phyloP scores from a whole-genome alignment of 768 basidiomycete species.

The Boletus speciosus region DNA sequence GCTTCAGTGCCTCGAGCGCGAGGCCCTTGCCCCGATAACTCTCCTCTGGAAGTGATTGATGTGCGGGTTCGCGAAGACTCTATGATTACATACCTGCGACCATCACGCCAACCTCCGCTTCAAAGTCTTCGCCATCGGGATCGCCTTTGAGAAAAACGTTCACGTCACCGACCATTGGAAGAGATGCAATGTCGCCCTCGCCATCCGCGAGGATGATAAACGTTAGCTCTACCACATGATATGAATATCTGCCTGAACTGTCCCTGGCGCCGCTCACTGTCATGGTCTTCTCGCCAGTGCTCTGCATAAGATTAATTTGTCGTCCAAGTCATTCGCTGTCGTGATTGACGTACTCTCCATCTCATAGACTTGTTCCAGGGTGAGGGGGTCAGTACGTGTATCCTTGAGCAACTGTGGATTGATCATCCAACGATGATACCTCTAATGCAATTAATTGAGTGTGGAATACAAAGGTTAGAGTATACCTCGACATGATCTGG shows the following conservation, averaged over 20 bases:
- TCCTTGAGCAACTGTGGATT: slow-evolving; percentile 64
- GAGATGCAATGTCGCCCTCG: slow-evolving; percentile 29
- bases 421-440: slow-evolving; percentile 88
- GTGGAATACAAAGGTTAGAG: too few species aligned
- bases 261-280: slow-evolving; percentile 46
- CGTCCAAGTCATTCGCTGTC: neutral
- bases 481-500: slow-evolving; percentile 44
- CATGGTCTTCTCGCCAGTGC: slow-evolving; percentile 83
- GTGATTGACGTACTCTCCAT: slow-evolving; percentile 72
- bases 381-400: slow-evolving; percentile 84
- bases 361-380: slow-evolving; percentile 75
- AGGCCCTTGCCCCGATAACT: slow-evolving; percentile 66
- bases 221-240: slow-evolving; percentile 60
- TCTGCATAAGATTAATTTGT: slow-evolving; percentile 37
- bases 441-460: slow-evolving; percentile 37
- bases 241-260: neutral
- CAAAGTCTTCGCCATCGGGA: slow-evolving; percentile 42
- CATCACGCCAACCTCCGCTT: slow-evolving; percentile 91
- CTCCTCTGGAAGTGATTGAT: slow-evolving; percentile 43
- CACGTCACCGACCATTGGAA: slow-evolving; percentile 87
- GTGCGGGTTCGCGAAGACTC: neutral
- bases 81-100: slow-evolving; percentile 61
- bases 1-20: slow-evolving; percentile 58
- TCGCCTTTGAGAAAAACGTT: slow-evolving; percentile 79
- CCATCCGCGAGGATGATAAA: slow-evolving; percentile 74